Base-by-base conservation (phyloP, 1,139 yeast genomes). In the Waltiozyma sp. region DNA sequence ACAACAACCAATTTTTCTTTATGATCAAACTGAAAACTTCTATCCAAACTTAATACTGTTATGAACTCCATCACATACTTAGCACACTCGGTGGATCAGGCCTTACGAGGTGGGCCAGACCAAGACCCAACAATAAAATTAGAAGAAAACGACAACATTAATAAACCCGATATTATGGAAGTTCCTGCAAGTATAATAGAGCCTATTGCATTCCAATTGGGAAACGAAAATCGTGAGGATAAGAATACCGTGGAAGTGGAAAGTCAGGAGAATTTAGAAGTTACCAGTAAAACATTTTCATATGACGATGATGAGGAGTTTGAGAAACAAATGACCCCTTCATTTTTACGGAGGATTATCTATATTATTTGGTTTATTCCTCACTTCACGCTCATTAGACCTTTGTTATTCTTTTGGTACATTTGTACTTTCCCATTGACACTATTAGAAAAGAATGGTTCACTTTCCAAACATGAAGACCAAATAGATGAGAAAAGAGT, bases 371-470 rank as follows among this genome's bases (percentile, higher is more conserved):
- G 69, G 28, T 72, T 66, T 45, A 43, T 72, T 2, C 77, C 78
- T 23, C 65, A 68, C 49, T 47, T 63, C 28, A 45, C 75, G 3
- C 49, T 75, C 10, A 49, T 69, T 26, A 66, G 67, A 41, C 84
- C 84, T 1, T 44, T 73, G 19, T 48, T 61, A 13, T 65, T 68
- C 43, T 35, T 67, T 1, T 65, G 79, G 69, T 64, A 62, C 43
- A 48, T 75, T 16, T 39, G 72, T 15, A 67, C 76, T 1, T 73
- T 69, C 52, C 83, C 83, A 1, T 58, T 75, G 47, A 61, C 68
- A 37, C 55, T 72, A 41, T 51, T 73, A 14, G 70, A 66, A 45
- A 54, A 56, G 21, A 39, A 66, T 31, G 34, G 34, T 6, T 28
- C 33, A 13, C n/a, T 9, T 6, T 38, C 69, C 68, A 10, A 18